Evolutionary conservation across 371 early-diverging fungal genomes (phyloP).

Genomic region (Coemansia linderi): DNA sequence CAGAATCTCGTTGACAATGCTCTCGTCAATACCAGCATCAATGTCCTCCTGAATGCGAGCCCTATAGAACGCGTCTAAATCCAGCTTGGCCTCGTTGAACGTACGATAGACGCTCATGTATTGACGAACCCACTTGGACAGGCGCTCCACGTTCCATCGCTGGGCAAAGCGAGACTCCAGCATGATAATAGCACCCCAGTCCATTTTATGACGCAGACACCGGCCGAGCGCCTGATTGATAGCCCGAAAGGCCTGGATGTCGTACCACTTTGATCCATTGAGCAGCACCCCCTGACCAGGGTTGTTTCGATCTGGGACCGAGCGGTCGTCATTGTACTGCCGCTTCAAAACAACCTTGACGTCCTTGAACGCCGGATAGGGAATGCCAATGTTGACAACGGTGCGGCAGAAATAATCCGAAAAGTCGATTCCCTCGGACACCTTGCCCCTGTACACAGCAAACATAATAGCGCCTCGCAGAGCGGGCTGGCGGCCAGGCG

Average conservation of each 20-base stretch:
- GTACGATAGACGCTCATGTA: conserved; percentile 36
- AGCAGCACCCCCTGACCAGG: conserved; percentile 29
- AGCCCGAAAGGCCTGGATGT: conserved; percentile 85
- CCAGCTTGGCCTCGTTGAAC: conserved; percentile 55
- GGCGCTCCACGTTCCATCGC: conserved; percentile 50
- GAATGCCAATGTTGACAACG: conserved; percentile 90
- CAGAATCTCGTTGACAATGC: not conserved
- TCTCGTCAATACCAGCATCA: not conserved
- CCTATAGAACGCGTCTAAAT: conserved; percentile 50
- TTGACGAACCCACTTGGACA: conserved; percentile 74
- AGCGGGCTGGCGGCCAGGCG: conserved; percentile 24
- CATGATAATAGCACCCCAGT: conserved; percentile 69
- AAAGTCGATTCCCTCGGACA: conserved; percentile 95
- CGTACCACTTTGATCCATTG: conserved; percentile 77
- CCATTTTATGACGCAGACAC: conserved; percentile 88
- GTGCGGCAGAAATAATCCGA: conserved; percentile 85
- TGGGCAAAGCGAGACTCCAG: conserved; percentile 62
- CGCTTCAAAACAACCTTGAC: conserved; percentile 67
- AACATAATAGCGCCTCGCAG: conserved; percentile 63
- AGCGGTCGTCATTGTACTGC: conserved; percentile 58
- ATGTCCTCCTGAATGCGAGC: conserved; percentile 30
- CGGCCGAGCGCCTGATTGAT: conserved; percentile 96
- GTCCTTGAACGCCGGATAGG: conserved; percentile 75
- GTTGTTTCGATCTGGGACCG: not conserved
- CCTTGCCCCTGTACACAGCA: conserved; percentile 86